These are phyloP conservation scores for Paramecium tetraurelia DNA, from an alignment of 73 alveolate species.

Conservation along the genomic window DNA sequence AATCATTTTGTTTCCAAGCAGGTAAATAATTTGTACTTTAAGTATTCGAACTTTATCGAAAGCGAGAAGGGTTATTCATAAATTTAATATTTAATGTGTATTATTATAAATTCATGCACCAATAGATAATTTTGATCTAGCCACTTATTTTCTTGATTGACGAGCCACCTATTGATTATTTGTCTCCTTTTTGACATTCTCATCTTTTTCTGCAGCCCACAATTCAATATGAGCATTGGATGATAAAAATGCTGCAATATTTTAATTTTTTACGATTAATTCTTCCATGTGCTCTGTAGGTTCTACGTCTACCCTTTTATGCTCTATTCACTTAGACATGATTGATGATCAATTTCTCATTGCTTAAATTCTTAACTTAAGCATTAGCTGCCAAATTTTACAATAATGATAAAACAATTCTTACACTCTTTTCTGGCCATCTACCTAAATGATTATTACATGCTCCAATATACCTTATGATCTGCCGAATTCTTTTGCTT, in stretches of 20 bases:
- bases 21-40: not conserved
- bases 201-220: constrained; percentile 87
- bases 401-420: constrained; percentile 80
- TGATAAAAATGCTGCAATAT: constrained; percentile 74
- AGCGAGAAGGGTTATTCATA: not conserved
- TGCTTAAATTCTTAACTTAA: constrained; percentile 85
- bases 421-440: constrained; percentile 95
- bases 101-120: constrained; percentile 56
- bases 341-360: constrained; percentile 81
- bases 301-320: constrained; percentile 96
- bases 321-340: constrained; percentile 93
- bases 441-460: constrained; percentile 63
- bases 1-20: not conserved
- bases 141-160: constrained; percentile 74
- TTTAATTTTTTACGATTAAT: constrained; percentile 71
- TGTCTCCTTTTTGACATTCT: constrained; percentile 88
- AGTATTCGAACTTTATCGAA: not conserved
- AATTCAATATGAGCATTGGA: constrained; percentile 91
- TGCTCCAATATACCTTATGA: constrained; percentile 60
- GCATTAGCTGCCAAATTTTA: constrained; percentile 90
- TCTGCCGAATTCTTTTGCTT: constrained; percentile 83
- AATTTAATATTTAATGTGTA: not conserved
- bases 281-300: constrained; percentile 99
- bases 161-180: constrained; percentile 62
- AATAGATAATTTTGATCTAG: constrained; percentile 73